Percentiles rank a stretch among this genome's conserved stretches.
phyloP scores from a whole-genome alignment of 2,329 filamentous ascomycete genomes.

The Penicillium sp. region DNA sequence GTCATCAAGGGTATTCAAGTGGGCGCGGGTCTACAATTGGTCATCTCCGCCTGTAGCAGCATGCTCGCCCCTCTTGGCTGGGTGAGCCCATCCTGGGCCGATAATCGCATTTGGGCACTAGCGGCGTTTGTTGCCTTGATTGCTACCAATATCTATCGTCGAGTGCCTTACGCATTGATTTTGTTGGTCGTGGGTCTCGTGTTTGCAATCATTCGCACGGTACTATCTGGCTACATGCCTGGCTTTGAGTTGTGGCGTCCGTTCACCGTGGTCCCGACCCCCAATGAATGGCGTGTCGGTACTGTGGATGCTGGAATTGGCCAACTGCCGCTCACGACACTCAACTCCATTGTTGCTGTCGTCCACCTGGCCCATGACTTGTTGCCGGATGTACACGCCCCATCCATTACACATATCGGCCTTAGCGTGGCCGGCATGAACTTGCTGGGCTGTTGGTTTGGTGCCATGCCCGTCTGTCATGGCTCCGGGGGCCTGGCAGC shows the following conservation, averaged over 20 bases:
- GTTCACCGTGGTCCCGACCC: slow-evolving; percentile 43
- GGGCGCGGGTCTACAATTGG: slow-evolving; percentile 77
- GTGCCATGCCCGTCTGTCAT: slow-evolving; percentile 92
- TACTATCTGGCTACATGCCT: slow-evolving; percentile 41
- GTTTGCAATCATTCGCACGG: slow-evolving; percentile 51
- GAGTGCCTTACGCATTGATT: slow-evolving; percentile 70
- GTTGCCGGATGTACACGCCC: slow-evolving; percentile 61
- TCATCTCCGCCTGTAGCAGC: slow-evolving; percentile 66
- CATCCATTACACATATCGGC: slow-evolving; percentile 70
- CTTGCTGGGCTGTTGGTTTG: slow-evolving; percentile 79
- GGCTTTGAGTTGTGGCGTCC: slow-evolving; percentile 58
- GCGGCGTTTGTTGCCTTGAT: slow-evolving; percentile 67
- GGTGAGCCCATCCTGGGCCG: slow-evolving; percentile 59
- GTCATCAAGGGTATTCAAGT: slow-evolving; percentile 94
- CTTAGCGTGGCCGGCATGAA: slow-evolving; percentile 81
- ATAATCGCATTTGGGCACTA: slow-evolving; percentile 75
- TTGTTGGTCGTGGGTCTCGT: slow-evolving; percentile 64
- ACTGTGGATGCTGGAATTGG: slow-evolving; percentile 66
- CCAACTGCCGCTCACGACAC: slow-evolving; percentile 81
- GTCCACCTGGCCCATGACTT: slow-evolving; percentile 72
- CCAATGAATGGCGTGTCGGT: slow-evolving; percentile 47
- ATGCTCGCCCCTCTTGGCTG: slow-evolving; percentile 65
- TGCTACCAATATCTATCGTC: slow-evolving; percentile 56
- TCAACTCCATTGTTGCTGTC: slow-evolving; percentile 89
- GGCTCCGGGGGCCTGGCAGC: slow-evolving; percentile 86